These are phyloP conservation scores for Lyophyllum semitale DNA, from an alignment of 768 basidiomycete species.

Conservation along the genomic window DNA sequence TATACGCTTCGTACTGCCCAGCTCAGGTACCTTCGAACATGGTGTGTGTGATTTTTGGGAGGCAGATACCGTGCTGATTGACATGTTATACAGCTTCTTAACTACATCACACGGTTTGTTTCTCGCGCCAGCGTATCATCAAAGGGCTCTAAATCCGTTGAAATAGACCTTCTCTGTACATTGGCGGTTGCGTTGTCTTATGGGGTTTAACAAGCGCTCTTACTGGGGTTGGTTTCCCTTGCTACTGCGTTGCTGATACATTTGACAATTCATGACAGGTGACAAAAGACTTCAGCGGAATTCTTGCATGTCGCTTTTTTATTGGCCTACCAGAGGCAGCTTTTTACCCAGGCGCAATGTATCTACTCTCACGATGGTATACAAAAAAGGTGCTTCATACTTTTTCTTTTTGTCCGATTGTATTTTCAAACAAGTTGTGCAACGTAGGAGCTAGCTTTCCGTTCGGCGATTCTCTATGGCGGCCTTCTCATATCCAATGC, in stretches of 20 bases:
- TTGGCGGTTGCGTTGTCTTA: constrained; percentile 56
- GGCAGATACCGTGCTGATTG: background rate
- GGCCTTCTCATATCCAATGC: constrained; percentile 67
- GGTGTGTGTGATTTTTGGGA: constrained; percentile 33
- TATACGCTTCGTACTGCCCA: constrained; percentile 62
- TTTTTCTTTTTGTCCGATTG: background rate
- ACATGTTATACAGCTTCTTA: constrained; percentile 46
- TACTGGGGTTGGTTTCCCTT: constrained; percentile 49
- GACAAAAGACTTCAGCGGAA: constrained; percentile 54
- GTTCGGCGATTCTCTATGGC: constrained; percentile 59
- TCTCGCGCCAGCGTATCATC: background rate
- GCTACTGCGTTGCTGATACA: background rate
- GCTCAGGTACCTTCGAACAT: constrained; percentile 71
- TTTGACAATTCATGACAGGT: constrained; percentile 33
- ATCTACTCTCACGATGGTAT: constrained; percentile 54
- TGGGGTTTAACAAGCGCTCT: constrained; percentile 68
- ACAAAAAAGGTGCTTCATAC: constrained; percentile 47
- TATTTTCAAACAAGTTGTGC: no score
- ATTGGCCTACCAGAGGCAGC: constrained; percentile 68
- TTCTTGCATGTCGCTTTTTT: constrained; percentile 58
- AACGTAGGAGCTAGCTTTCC: constrained; percentile 64
- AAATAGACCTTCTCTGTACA: constrained; percentile 60
- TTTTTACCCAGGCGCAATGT: constrained; percentile 61
- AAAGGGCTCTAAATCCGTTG: background rate
- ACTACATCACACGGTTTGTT: constrained; percentile 50